A percentile compares a stretch with the other conserved stretches of the same genome.
phyloP scores from a whole-genome alignment of 192 early-diverging fungal species.

The Helicostylum pulchrum region DNA sequence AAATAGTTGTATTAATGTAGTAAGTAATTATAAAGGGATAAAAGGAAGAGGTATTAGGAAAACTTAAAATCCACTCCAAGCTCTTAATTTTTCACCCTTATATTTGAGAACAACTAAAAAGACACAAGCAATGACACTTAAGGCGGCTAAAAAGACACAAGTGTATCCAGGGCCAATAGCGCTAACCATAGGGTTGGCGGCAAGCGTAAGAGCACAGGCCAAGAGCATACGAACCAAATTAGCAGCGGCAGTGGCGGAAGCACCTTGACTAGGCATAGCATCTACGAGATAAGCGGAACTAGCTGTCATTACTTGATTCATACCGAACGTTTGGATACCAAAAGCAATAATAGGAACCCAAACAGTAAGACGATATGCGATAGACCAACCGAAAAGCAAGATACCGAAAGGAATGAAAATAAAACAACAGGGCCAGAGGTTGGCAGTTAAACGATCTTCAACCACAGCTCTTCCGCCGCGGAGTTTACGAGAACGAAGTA shows the following conservation, averaged over 20 bases:
- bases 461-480: slow-evolving; percentile 34
- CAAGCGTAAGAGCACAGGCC: slow-evolving; percentile 40
- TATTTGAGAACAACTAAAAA: too few relatives aligned
- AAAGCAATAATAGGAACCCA: slow-evolving; percentile 42
- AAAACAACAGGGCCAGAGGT: slow-evolving; percentile 42
- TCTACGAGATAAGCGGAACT: slow-evolving; percentile 46
- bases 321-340: slow-evolving; percentile 50
- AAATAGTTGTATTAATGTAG: too few relatives aligned
- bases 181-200: slow-evolving; percentile 39
- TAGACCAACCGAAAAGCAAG: slow-evolving; percentile 45
- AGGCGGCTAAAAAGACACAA: slow-evolving; percentile 16
- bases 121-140: too few relatives aligned
- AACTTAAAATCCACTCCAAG: too few relatives aligned
- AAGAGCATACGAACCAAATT: slow-evolving; percentile 44
- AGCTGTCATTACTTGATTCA: slow-evolving; percentile 41
- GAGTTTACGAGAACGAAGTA: slow-evolving; percentile 33
- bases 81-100: too few relatives aligned
- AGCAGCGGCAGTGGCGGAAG: slow-evolving; percentile 43
- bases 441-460: slow-evolving; percentile 44
- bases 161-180: slow-evolving; percentile 42
- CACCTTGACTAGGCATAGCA: slow-evolving; percentile 44
- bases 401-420: slow-evolving; percentile 41
- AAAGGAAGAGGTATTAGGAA: too few relatives aligned
- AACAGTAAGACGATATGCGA: slow-evolving; percentile 34
- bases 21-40: too few relatives aligned